These are phyloP conservation scores for Boletellus ananas DNA, from an alignment of 768 basidiomycete genomes.

Conservation along the genomic window DNA sequence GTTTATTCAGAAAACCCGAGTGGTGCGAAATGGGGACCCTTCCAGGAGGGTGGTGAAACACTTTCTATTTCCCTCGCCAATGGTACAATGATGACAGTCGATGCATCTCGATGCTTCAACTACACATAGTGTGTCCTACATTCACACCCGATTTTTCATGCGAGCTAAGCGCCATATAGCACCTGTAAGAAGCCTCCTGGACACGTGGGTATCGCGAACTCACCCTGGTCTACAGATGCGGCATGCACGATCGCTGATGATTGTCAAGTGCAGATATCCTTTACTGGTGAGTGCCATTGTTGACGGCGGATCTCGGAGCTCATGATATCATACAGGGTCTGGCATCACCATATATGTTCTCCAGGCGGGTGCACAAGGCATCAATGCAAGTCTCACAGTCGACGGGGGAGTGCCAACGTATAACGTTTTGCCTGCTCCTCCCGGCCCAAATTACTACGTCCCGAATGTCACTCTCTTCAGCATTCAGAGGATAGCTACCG, in stretches of 20 bases:
- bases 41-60: conserved; percentile 18
- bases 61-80: conserved; percentile 22
- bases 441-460: conserved; percentile 9
- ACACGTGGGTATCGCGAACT: background rate
- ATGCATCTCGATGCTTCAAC: conserved; percentile 22
- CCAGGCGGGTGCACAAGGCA: conserved; percentile 15
- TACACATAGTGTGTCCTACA: conserved; percentile 23
- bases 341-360: conserved; percentile 19
- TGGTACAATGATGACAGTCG: conserved; percentile 23
- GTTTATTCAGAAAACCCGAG: conserved; percentile 26
- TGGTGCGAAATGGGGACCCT: conserved; percentile 27
- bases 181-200: conserved; percentile 18
- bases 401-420: conserved; percentile 7
- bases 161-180: conserved; percentile 4
- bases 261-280: conserved; percentile 24
- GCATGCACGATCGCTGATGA: conserved; percentile 22
- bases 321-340: conserved; percentile 9
- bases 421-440: conserved; percentile 9
- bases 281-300: conserved; percentile 15
- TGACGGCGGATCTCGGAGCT: background rate
- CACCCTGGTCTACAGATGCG: conserved; percentile 15
- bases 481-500: conserved; percentile 10
- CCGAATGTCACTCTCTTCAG: conserved; percentile 14
- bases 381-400: conserved; percentile 14
- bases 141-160: background rate